Evolutionary conservation across 129 eudicot species (phyloP).

Genomic region (Dittrichia graveolens): DNA sequence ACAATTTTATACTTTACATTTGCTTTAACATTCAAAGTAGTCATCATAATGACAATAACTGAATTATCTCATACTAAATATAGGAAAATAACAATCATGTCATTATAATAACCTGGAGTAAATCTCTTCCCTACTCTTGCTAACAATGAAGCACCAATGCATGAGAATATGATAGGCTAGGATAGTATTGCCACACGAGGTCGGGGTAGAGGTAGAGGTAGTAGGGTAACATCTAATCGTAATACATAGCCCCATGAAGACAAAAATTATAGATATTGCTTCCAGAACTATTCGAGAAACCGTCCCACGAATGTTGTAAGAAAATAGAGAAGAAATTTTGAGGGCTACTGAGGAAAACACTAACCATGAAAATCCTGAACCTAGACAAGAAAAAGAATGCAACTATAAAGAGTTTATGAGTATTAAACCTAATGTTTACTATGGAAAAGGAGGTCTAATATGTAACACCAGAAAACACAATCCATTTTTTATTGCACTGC

Average conservation of each 20-base stretch:
- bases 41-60: too few relatives aligned
- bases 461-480: too few relatives aligned
- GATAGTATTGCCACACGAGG: too few relatives aligned
- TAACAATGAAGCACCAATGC: neutral
- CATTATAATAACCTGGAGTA: neutral
- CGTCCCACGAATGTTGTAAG: neutral
- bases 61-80: too few relatives aligned
- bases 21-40: too few relatives aligned
- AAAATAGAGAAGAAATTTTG: neutral
- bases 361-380: too few relatives aligned
- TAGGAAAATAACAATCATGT: neutral
- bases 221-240: neutral
- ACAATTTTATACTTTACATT: too few relatives aligned
- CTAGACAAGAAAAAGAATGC: too few relatives aligned
- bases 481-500: too few relatives aligned
- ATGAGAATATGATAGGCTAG: neutral
- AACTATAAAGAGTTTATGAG: neutral
- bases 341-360: neutral
- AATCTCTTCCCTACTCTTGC: neutral
- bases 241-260: neutral
- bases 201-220: too few relatives aligned
- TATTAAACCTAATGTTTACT: neutral
- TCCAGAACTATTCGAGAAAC: neutral
- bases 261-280: neutral
- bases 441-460: neutral